phyloP scores from a whole-genome alignment of 306 rosid genomes.

The Geum urbanum region DNA sequence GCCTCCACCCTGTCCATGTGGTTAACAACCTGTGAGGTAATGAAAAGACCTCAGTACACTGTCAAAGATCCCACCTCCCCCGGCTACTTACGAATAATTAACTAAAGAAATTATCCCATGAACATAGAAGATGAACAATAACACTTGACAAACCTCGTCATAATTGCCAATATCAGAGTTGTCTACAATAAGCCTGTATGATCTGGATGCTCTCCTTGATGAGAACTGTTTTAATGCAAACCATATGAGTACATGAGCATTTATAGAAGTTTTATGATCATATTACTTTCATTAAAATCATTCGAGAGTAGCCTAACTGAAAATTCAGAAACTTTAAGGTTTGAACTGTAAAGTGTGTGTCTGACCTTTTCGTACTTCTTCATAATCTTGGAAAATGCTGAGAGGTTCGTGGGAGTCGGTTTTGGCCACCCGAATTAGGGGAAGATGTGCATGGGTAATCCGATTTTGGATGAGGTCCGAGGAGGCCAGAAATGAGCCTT shows the following conservation, averaged over 20 bases:
- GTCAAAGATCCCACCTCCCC: not conserved
- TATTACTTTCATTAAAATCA: constrained; percentile 1
- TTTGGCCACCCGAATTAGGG: constrained; percentile 9
- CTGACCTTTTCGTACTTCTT: constrained; percentile 76
- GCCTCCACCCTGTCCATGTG: constrained; percentile 57
- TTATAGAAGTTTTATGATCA: not conserved
- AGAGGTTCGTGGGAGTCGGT: constrained; percentile 56
- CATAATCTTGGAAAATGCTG: constrained; percentile 85
- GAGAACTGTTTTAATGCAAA: constrained; percentile 36
- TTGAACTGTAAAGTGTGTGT: constrained; percentile 2
- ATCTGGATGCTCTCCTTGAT: constrained; percentile 49
- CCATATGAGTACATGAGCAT: constrained; percentile 6
- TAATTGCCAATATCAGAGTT: constrained; percentile 58
- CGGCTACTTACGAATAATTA: not conserved
- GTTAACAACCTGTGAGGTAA: constrained; percentile 34
- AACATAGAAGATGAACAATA: not conserved
- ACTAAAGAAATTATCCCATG: not conserved
- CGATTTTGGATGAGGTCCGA: too few species aligned
- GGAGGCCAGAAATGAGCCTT: too few species aligned
- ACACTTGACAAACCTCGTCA: constrained; percentile 47
- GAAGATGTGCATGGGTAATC: too few species aligned
- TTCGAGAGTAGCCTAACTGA: not conserved
- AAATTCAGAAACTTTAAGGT: constrained; percentile 5
- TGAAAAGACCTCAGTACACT: not conserved
- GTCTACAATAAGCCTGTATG: constrained; percentile 67